Percentiles rank a stretch among this genome's conserved stretches.
phyloP scores from a whole-genome alignment of 2,329 filamentous ascomycete genomes.

The Verticillium dahliae region DNA sequence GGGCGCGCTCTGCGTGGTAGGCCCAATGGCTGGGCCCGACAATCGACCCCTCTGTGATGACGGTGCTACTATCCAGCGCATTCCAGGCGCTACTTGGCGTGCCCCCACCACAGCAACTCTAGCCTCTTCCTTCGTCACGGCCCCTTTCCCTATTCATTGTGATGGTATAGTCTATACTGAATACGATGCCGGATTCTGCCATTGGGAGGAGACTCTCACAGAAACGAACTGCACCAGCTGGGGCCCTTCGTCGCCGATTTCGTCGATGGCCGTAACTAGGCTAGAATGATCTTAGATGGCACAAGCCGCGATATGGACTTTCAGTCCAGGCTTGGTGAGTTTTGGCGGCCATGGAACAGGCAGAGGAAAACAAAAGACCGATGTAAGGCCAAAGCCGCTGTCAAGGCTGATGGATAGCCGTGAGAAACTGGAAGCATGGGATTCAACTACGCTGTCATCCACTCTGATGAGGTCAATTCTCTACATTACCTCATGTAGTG shows the following conservation, averaged over 20 bases:
- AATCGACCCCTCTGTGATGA: no score
- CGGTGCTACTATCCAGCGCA: no score
- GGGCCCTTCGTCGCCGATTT: not conserved
- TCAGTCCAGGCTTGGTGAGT: conserved; percentile 26
- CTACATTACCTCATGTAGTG: not conserved
- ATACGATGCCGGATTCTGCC: not conserved
- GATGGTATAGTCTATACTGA: not conserved
- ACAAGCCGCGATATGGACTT: conserved; percentile 7
- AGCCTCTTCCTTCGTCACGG: not conserved
- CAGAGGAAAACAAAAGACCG: conserved; percentile 1
- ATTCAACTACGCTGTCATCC: conserved; percentile 23
- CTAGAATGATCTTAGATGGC: not conserved
- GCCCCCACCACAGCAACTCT: no score
- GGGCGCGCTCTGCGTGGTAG: not conserved
- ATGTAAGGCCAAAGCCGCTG: conserved; percentile 2
- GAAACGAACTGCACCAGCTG: not conserved
- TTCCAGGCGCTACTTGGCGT: no score
- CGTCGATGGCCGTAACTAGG: not conserved
- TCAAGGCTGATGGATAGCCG: conserved; percentile 23
- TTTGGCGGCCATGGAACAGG: conserved; percentile 25
- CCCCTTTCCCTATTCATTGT: not conserved
- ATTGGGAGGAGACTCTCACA: not conserved
- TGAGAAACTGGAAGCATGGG: conserved; percentile 27
- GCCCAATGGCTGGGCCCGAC: no score
- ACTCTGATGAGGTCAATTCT: not conserved